These are phyloP conservation scores for Solanum pimpinellifolium DNA, from an alignment of 257 asterid species.

Conservation along the genomic window DNA sequence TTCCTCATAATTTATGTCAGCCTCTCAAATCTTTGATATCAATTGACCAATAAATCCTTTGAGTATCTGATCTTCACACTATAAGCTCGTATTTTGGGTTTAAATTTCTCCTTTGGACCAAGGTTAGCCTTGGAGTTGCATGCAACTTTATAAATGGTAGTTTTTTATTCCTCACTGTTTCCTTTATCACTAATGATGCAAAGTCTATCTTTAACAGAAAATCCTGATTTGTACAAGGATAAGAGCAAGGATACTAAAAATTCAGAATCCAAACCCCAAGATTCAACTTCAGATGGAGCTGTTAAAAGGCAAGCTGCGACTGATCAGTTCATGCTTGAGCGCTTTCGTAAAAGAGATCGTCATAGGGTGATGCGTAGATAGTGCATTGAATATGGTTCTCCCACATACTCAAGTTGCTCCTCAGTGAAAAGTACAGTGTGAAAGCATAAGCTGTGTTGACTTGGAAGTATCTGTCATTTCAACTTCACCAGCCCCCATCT, in stretches of 20 bases:
- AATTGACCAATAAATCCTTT: neutral
- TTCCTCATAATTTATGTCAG: neutral
- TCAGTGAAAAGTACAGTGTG: neutral
- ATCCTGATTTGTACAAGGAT: constrained; percentile 53
- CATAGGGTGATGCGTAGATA: constrained; percentile 71
- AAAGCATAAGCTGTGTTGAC: neutral
- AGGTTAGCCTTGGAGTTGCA: neutral
- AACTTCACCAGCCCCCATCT: neutral
- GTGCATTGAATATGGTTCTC: neutral
- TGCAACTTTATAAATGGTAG: neutral
- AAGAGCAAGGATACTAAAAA: constrained; percentile 34
- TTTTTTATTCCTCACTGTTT: neutral
- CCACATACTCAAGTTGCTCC: neutral
- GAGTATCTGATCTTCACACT: neutral
- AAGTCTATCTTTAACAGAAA: constrained; percentile 36
- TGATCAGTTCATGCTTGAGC: constrained; percentile 84
- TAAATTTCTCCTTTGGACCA: neutral
- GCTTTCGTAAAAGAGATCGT: constrained; percentile 89
- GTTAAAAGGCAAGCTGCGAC: constrained; percentile 89
- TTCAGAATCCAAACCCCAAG: constrained; percentile 32
- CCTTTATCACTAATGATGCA: neutral
- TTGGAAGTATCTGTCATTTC: neutral
- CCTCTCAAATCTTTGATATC: neutral
- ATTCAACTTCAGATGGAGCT: constrained; percentile 41
- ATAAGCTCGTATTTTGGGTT: neutral